Percentiles rank a stretch among this genome's conserved stretches.
Evolutionary conservation across 2,329 filamentous ascomycete genomes (phyloP).

Genomic region (Hypomyces perniciosus): DNA sequence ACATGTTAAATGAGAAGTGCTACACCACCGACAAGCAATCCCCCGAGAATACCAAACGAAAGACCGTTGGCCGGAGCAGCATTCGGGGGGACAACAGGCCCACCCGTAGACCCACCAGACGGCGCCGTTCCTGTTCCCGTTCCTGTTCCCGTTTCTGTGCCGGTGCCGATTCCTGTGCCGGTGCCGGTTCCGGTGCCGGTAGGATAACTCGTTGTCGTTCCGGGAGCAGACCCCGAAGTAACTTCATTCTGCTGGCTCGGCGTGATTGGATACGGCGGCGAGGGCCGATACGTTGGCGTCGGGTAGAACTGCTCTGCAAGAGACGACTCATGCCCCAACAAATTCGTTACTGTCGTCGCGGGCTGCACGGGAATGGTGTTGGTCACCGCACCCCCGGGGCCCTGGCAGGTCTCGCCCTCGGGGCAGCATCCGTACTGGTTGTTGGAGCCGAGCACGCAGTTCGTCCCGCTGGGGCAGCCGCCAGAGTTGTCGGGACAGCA

Average conservation of each 20-base stretch:
- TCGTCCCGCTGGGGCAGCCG: conserved; percentile 21
- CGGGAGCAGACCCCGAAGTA: too few relatives aligned
- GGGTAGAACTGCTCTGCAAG: not conserved
- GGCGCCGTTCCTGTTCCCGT: not conserved
- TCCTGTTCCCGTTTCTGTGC: not conserved
- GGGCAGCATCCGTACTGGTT: conserved; percentile 26
- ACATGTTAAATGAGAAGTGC: too few relatives aligned
- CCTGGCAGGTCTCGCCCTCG: conserved; percentile 21
- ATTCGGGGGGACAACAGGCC: not conserved
- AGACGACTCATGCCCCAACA: too few relatives aligned
- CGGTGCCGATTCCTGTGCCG: too few relatives aligned
- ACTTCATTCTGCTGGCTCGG: too few relatives aligned
- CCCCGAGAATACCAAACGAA: not conserved
- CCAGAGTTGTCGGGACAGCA: conserved; percentile 25
- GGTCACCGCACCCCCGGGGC: conserved; percentile 20
- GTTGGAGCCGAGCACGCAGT: conserved; percentile 23
- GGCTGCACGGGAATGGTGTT: not conserved
- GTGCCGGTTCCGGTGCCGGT: not conserved
- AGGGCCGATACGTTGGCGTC: not conserved
- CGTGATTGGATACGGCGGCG: not conserved
- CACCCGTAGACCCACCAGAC: not conserved
- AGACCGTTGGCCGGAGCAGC: not conserved
- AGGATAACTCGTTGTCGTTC: not conserved
- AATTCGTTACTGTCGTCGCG: not conserved
- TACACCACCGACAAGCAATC: not conserved